phyloP scores from a whole-genome alignment of 768 basidiomycete genomes.

The Butyriboletus loyo region DNA sequence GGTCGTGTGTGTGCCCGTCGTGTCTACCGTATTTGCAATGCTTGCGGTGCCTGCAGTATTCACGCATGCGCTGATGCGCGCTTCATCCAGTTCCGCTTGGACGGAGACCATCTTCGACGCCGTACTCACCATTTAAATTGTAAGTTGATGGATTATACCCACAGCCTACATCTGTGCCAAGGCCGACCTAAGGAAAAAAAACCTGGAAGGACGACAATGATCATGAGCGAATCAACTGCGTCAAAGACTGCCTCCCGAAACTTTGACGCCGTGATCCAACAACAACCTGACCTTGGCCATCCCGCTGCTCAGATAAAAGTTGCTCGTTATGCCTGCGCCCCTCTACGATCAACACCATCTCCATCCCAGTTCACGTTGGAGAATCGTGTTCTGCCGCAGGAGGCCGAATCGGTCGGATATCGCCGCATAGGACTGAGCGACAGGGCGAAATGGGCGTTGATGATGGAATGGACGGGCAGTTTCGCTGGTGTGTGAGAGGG shows the following conservation, averaged over 20 bases:
- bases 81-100: too few species aligned
- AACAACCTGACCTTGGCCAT: constrained; percentile 71
- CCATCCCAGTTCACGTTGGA: constrained; percentile 72
- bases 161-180: constrained; percentile 89
- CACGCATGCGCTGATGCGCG: neutral
- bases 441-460: constrained; percentile 93
- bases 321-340: constrained; percentile 79
- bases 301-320: constrained; percentile 86
- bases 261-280: constrained; percentile 79
- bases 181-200: constrained; percentile 58
- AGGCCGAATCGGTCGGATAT: constrained; percentile 61
- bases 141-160: too few species aligned
- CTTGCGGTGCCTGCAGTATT: neutral
- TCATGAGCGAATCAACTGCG: neutral
- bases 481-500: constrained; percentile 32
- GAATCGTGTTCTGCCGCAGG: constrained; percentile 70
- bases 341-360: constrained; percentile 64
- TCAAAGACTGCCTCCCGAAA: neutral
- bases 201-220: neutral
- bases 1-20: neutral
- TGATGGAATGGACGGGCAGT: constrained; percentile 77
- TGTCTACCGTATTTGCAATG: neutral
- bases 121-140: constrained; percentile 70
- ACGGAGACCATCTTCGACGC: too few species aligned
- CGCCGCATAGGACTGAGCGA: constrained; percentile 86